Evolutionary conservation across 2,329 filamentous ascomycete genomes (phyloP).

Genomic region (Botrytis squamosa): DNA sequence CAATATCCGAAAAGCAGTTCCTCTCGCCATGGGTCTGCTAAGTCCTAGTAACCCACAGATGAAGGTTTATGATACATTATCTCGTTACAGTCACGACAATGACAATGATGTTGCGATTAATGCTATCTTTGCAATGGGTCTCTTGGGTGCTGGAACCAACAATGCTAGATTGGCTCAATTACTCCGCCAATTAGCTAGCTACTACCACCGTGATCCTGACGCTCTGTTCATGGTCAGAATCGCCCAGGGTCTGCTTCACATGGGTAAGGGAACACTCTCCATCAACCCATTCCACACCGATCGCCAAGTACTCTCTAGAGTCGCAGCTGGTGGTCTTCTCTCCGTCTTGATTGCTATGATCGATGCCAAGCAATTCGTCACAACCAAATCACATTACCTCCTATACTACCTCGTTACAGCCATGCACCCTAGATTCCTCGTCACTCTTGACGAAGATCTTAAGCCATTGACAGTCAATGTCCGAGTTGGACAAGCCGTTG

Average conservation of each 20-base stretch:
- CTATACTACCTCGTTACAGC: slow-evolving; percentile 96
- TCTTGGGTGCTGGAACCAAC: slow-evolving; percentile 94
- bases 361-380: slow-evolving; percentile 84
- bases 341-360: slow-evolving; percentile 91
- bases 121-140: slow-evolving; percentile 98
- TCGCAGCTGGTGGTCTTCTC: slow-evolving; percentile 84
- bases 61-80: slow-evolving; percentile 99
- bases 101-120: slow-evolving; percentile 98
- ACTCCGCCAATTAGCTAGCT: slow-evolving; percentile 89
- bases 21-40: slow-evolving; percentile 92
- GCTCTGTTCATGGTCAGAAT: slow-evolving; percentile 99
- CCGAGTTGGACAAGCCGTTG: slow-evolving; percentile 94
- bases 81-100: slow-evolving; percentile 96
- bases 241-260: slow-evolving; percentile 93
- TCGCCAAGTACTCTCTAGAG: slow-evolving; percentile 88
- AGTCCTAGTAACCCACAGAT: slow-evolving; percentile 98
- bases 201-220: slow-evolving; percentile 96
- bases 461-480: slow-evolving; percentile 95
- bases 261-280: slow-evolving; percentile 97
- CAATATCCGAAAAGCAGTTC: slow-evolving; percentile 95
- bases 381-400: slow-evolving; percentile 75
- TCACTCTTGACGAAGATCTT: slow-evolving; percentile 92
- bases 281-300: slow-evolving; percentile 99
- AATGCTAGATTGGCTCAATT: slow-evolving; percentile 95
- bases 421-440: slow-evolving; percentile 94